phyloP scores from a whole-genome alignment of 1,139 yeast species.

The Pneumocystis sp. region DNA sequence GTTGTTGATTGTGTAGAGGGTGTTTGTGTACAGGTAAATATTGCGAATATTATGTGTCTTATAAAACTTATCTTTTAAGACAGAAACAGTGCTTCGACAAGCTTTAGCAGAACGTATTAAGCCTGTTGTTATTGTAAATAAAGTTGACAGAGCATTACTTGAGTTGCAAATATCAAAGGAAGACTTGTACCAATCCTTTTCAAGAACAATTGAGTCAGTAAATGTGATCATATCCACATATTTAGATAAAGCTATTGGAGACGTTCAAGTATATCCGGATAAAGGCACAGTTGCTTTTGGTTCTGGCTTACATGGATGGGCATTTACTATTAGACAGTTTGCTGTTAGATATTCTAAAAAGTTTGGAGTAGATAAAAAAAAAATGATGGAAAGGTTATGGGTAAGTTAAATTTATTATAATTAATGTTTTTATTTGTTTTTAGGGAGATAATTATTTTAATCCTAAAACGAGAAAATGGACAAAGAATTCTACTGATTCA shows the following conservation, averaged over 20 bases:
- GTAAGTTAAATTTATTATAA: not conserved
- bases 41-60: not conserved
- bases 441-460: constrained; percentile 95
- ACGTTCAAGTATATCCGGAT: constrained; percentile 97
- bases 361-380: constrained; percentile 95
- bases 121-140: constrained; percentile 97
- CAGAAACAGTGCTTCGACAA: constrained; percentile 99
- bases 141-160: constrained; percentile 98
- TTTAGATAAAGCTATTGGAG: constrained; percentile 83
- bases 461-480: constrained; percentile 99
- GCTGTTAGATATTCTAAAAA: constrained; percentile 97
- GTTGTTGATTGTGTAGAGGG: constrained; percentile 99
- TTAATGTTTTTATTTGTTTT: not conserved
- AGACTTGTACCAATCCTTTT: constrained; percentile 94
- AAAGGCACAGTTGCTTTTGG: constrained; percentile 99
- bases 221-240: constrained; percentile 96
- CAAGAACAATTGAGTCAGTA: constrained; percentile 98
- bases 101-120: constrained; percentile 98
- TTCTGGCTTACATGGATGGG: constrained; percentile 99
- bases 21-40: constrained; percentile 75
- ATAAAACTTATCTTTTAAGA: constrained; percentile 23
- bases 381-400: constrained; percentile 99
- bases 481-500: constrained; percentile 91
- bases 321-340: constrained; percentile 98
- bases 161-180: constrained; percentile 98